Base-by-base conservation (phyloP, 2,329 filamentous ascomycete species). In the Trichoderma lentiforme region DNA sequence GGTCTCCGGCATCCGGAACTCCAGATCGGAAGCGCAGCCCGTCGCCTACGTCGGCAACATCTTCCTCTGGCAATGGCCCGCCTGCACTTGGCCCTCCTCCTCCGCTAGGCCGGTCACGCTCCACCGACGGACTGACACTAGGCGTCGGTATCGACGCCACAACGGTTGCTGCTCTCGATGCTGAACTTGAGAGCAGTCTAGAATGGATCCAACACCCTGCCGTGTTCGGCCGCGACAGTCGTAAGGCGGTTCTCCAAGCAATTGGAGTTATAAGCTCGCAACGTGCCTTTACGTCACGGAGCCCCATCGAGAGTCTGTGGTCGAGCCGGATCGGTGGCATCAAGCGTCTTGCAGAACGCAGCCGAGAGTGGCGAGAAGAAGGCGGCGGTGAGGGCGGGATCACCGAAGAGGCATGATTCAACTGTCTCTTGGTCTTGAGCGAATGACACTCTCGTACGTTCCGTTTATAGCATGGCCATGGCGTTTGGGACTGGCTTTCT, bases 131-230 rank as follows among this genome's bases (percentile, higher is more conserved):
- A 7, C 79, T 93, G 81, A 79, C 87, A 81, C 72, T 92, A 81
- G 75, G 88, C 83, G 88, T 90, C 7, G 93, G 94, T n/a, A 95
- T 99, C 71, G 96, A 99, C 78, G 83, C 89, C 6, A 86, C 86
- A 43, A 96, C 93, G 0, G 95, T 98, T 77, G 86, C 90, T 28
- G 95, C 96, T 3, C 89, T 99, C 21, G 96, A 99, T 80, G 89
- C 93, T 1, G 96, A 99, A 81, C 88, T 99, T 39, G 94, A 97
- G 80, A 89, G 93, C 39, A 93, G 93, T 65, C 85, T 99, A 18
- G 96, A 99, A 82, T 99, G 96, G 96, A 98, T 99, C 81, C 94
- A 92, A 79, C 96, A 99, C 78, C 96, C 96, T 1, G 95, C 95
- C 2, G 93, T 98, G 2, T 99, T 99, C 80, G 92, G 93, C 9